These are phyloP conservation scores for Lippia alba DNA, from an alignment of 305 asterid genomes.

Conservation along the genomic window DNA sequence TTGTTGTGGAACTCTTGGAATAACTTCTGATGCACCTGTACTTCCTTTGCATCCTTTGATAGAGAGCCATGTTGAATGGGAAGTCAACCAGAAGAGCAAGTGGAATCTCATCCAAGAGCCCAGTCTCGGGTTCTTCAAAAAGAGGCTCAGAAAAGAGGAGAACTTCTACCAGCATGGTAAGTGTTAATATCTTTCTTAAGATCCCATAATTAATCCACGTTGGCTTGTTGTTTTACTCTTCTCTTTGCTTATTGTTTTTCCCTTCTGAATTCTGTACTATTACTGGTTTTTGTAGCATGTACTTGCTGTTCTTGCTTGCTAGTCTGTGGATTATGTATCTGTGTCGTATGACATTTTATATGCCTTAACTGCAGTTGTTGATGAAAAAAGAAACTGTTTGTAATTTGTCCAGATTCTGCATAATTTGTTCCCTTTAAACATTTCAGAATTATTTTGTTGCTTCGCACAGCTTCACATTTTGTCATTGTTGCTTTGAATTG, in stretches of 20 bases:
- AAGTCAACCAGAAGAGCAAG: conserved; percentile 56
- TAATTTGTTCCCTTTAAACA: background rate
- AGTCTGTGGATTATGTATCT: conserved; percentile 6
- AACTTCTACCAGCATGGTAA: conserved; percentile 64
- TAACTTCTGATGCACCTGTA: conserved; percentile 14
- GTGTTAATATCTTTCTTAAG: background rate
- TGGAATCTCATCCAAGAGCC: conserved; percentile 53
- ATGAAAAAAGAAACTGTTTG: background rate
- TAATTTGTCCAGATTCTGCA: conserved; percentile 2
- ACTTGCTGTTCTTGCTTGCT: background rate
- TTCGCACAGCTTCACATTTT: background rate
- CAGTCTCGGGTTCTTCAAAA: conserved; percentile 61
- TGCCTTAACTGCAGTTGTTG: background rate
- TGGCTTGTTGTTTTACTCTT: background rate
- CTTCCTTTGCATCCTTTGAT: conserved; percentile 30
- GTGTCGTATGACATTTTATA: conserved; percentile 18
- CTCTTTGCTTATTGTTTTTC: background rate
- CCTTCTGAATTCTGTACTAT: background rate
- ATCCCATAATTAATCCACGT: background rate
- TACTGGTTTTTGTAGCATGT: conserved; percentile 3
- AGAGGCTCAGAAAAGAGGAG: conserved; percentile 62
- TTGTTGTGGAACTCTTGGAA: conserved; percentile 12
- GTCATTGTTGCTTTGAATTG: conserved; percentile 15
- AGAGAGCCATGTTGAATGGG: conserved; percentile 69
- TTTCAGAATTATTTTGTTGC: conserved; percentile 5